Percentiles rank a stretch among this genome's conserved stretches.
These are phyloP conservation scores for Allium sativum DNA, from an alignment of 106 monocot genomes.

Conservation along the genomic window DNA sequence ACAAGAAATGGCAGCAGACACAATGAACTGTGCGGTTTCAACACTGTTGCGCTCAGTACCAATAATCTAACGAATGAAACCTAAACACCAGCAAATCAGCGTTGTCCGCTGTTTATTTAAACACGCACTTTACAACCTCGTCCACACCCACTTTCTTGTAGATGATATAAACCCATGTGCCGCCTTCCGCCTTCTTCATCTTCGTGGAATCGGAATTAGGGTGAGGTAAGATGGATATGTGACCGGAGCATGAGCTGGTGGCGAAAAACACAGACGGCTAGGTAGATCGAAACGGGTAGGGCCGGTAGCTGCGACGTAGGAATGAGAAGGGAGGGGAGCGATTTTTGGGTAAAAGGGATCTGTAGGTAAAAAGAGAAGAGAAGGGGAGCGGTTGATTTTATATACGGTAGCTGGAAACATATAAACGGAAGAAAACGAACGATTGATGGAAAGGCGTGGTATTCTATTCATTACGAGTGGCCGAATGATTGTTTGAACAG, in stretches of 20 bases:
- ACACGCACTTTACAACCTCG: slow-evolving; percentile 33
- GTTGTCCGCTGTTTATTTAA: background rate
- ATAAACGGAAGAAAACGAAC: too few relatives aligned
- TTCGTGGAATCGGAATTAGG: background rate
- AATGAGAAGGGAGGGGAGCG: too few relatives aligned
- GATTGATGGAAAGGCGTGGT: too few relatives aligned
- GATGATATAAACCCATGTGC: slow-evolving; percentile 62
- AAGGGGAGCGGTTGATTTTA: too few relatives aligned
- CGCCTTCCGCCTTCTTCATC: slow-evolving; percentile 81
- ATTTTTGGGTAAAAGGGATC: too few relatives aligned
- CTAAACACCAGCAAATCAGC: slow-evolving; percentile 45
- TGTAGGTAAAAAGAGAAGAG: too few relatives aligned
- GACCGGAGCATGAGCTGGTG: slow-evolving; percentile 95
- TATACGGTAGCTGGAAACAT: too few relatives aligned
- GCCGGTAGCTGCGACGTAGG: too few relatives aligned
- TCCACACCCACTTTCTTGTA: slow-evolving; percentile 61
- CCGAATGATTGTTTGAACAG: too few relatives aligned
- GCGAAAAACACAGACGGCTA: too few relatives aligned
- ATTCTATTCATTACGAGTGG: too few relatives aligned
- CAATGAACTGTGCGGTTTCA: slow-evolving; percentile 45
- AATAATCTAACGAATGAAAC: slow-evolving; percentile 74
- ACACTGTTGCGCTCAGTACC: slow-evolving; percentile 63
- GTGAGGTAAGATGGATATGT: slow-evolving; percentile 72
- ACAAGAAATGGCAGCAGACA: slow-evolving; percentile 44
- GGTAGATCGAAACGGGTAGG: too few relatives aligned